Evolutionary conservation across 1,284 basidiomycete genomes (phyloP), one percentile per base, ranked within the genome.

Genomic region (Apiotrichum veenhuisii): DNA sequence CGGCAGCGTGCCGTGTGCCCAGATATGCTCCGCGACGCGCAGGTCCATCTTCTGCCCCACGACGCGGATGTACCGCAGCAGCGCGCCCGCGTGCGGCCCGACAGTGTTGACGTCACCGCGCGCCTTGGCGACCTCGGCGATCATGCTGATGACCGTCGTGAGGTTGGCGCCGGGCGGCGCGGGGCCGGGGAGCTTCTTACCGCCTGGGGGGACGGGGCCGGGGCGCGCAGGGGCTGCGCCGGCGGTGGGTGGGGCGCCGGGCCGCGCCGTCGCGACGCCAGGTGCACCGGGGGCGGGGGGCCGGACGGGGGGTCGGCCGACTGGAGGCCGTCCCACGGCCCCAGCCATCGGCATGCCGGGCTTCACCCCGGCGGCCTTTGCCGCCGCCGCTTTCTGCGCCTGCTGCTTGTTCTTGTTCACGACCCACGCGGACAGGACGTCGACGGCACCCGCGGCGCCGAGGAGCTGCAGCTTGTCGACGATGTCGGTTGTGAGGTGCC

Each of bases 31-130:
- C 2, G 73, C 73, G 3, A 71, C 67, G 20, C 65, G 57, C 18
- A 75, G 46, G 58, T 75, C 73, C 34, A 75, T 72, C 34, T 73
- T 68, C 20, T 70, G 67, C 8, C 73, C 73, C 4, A 75, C 72
- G 26, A 70, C 68, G 30, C 69, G 63, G 57, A 75, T 74, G 54
- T 75, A 75, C 27, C 66, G 58, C 47, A 75, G 53, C n/a, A 75
- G 55, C 3, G 71, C 70, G 22, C 54, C 57, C 12, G 72, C 73
- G 54, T 75, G 68, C 1, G 70, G 71, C 5, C 73, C 73, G 48
- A 75, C 71, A 3, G 65, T 70, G 51, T 73, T 73, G 38, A 75
- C 71, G 52, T 75, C 70, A 9, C 71, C 69, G 37, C 71, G 68
- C n/a, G 66, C 72, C 37, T 72, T 69, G 33, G 73, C 70, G 12